Conservation (phyloP, 2,329 filamentous ascomycete genomes). For the Xylariaceae sp. region DNA sequence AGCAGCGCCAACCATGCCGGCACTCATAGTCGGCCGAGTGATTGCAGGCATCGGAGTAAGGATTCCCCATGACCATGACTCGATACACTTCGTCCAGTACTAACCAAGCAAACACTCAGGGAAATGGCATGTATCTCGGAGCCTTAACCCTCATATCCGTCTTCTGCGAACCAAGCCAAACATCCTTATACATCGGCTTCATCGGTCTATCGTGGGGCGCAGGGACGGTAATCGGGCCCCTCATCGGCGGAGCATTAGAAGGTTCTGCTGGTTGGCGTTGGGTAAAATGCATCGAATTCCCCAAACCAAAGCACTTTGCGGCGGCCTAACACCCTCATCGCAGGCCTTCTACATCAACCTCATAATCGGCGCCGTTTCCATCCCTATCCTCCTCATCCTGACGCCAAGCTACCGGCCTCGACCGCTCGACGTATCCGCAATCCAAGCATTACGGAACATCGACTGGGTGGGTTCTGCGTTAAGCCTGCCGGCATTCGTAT, state of each 20-base stretch:
- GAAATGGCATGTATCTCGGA: constrained; percentile 39
- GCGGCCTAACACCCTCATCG: too few relatives aligned
- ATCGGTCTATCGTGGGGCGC: constrained; percentile 36
- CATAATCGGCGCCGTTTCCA: not conserved
- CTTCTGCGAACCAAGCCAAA: constrained; percentile 20
- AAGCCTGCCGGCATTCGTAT: not conserved
- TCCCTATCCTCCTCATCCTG: not conserved
- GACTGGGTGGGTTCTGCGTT: not conserved
- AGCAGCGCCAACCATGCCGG: constrained; percentile 23
- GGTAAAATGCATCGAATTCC: constrained; percentile 7
- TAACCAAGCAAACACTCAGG: constrained; percentile 13
- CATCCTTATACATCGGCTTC: constrained; percentile 22
- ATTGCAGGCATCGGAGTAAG: constrained; percentile 37
- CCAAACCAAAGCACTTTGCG: not conserved
- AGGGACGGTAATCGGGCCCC: constrained; percentile 42
- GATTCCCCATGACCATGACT: not conserved
- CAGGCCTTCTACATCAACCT: constrained; percentile 1
- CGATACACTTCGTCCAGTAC: not conserved
- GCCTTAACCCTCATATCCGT: constrained; percentile 21
- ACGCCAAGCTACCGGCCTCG: not conserved
- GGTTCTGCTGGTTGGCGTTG: constrained; percentile 40
- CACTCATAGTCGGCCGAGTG: constrained; percentile 42
- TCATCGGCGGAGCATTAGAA: constrained; percentile 44
- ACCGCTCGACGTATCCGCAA: not conserved
- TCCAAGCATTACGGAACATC: not conserved